Percentiles rank a stretch among this genome's conserved stretches.
Evolutionary conservation across 2,329 filamentous ascomycete species (phyloP).

Genomic region (Leptodontidium sp.): DNA sequence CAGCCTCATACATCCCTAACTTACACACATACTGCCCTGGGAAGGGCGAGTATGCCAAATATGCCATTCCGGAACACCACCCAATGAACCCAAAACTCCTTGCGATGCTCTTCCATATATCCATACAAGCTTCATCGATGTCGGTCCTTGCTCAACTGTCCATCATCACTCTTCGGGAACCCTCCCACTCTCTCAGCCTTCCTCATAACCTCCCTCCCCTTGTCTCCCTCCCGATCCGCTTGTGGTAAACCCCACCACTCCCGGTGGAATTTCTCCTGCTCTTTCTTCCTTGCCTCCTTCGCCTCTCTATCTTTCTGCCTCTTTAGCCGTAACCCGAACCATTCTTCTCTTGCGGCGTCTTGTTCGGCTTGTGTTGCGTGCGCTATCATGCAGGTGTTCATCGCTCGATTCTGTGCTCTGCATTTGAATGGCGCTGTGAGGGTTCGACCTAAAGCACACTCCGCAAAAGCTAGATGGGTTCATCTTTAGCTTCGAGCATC

Average conservation of each 20-base stretch:
- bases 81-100: conserved; percentile 38
- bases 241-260: conserved; percentile 73
- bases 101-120: conserved; percentile 19
- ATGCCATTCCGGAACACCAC: conserved; percentile 35
- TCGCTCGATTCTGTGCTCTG: conserved; percentile 77
- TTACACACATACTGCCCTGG: conserved; percentile 35
- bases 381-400: conserved; percentile 93
- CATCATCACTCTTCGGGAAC: conserved; percentile 53
- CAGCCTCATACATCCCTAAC: conserved; percentile 32
- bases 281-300: conserved; percentile 64
- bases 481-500: conserved; percentile 7
- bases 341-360: conserved; percentile 90
- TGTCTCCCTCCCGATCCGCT: conserved; percentile 64
- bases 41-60: conserved; percentile 19
- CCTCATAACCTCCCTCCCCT: conserved; percentile 61
- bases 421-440: conserved; percentile 90
- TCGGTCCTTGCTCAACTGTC: conserved; percentile 46
- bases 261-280: conserved; percentile 70
- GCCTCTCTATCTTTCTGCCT: conserved; percentile 72
- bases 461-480: conserved; percentile 76
- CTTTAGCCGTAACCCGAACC: conserved; percentile 82
- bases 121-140: conserved; percentile 42
- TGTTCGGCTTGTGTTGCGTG: conserved; percentile 86
- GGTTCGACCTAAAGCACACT: conserved; percentile 86
- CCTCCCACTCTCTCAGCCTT: conserved; percentile 64